Percentiles rank a stretch among this genome's conserved stretches.
Evolutionary conservation across 1,284 basidiomycete species (phyloP).

Genomic region (Sporisorium scitamineum): DNA sequence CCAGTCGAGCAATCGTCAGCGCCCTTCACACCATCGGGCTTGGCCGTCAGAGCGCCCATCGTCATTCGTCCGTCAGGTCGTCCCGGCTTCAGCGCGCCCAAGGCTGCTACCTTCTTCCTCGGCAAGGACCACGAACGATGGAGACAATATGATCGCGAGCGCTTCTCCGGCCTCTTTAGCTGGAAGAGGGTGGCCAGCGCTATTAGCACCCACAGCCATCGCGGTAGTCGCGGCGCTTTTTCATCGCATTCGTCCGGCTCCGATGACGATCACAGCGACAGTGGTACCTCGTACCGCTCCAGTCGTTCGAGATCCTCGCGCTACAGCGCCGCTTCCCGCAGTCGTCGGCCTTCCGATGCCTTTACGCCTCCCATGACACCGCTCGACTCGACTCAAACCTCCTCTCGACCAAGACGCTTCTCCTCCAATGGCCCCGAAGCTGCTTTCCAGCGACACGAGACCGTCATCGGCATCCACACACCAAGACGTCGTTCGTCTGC

Average conservation of each 20-base stretch:
- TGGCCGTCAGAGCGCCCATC: conserved; percentile 35
- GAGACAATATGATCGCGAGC: conserved; percentile 55
- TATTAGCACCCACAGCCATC: conserved; percentile 40
- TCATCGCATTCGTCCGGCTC: conserved; percentile 42
- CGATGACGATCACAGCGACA: conserved; percentile 45
- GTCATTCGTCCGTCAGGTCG: conserved; percentile 48
- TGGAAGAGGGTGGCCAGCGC: conserved; percentile 50
- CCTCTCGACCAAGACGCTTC: conserved; percentile 43
- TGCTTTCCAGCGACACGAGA: conserved; percentile 59
- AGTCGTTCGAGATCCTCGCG: conserved; percentile 41
- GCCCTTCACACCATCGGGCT: conserved; percentile 10
- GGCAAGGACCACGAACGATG: conserved; percentile 67
- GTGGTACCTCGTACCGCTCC: conserved; percentile 38
- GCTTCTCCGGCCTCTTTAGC: conserved; percentile 39
- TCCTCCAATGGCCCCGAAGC: conserved; percentile 59
- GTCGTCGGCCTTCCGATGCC: conserved; percentile 29
- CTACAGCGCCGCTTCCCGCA: conserved; percentile 18
- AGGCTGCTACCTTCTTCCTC: conserved; percentile 62
- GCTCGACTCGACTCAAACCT: conserved; percentile 15
- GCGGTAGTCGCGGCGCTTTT: conserved; percentile 35
- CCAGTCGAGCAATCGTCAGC: conserved; percentile 7
- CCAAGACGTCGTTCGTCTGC: conserved; percentile 50
- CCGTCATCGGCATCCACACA: conserved; percentile 63
- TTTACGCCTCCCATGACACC: conserved; percentile 42
- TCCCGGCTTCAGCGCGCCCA: conserved; percentile 46